Percentiles rank a stretch among this genome's conserved stretches.
phyloP scores from a whole-genome alignment of 2,329 filamentous ascomycete species.

The Paraphoma sp. region DNA sequence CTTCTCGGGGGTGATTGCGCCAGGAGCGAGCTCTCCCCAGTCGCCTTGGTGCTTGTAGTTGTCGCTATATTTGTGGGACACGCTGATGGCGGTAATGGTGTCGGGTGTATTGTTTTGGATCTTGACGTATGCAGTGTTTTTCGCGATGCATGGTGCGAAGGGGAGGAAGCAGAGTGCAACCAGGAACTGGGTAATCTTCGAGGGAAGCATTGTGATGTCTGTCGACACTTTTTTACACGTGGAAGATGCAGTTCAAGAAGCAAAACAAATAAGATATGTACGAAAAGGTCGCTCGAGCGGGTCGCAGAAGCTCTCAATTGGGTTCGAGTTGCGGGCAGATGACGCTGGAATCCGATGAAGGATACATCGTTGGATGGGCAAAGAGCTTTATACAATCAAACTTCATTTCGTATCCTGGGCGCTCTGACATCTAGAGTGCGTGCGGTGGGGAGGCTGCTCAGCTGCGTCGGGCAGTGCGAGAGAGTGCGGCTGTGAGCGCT shows the following conservation, averaged over 20 bases:
- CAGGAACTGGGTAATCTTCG: background rate
- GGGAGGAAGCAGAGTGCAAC: conserved; percentile 3
- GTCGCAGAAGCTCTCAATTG: background rate
- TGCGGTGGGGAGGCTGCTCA: background rate
- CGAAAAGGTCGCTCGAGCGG: background rate
- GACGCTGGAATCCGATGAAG: no score
- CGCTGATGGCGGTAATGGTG: conserved; percentile 7
- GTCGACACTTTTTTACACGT: background rate
- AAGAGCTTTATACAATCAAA: background rate
- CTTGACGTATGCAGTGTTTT: conserved; percentile 9
- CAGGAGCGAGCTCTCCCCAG: conserved; percentile 1
- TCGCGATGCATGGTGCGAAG: conserved; percentile 7
- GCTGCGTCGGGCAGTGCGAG: background rate
- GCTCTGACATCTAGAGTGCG: background rate
- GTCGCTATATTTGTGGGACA: conserved; percentile 15
- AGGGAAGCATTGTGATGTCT: background rate
- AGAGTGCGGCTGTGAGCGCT: background rate
- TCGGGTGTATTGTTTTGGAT: conserved; percentile 17
- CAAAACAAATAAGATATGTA: background rate
- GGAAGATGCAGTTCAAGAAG: no score
- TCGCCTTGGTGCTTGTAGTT: conserved; percentile 9
- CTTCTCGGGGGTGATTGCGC: background rate
- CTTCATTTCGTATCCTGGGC: no score
- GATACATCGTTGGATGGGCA: background rate
- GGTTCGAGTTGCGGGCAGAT: no score